These are phyloP conservation scores for Oryza meridionalis DNA, from an alignment of 176 grass and related monocot species.

Conservation along the genomic window DNA sequence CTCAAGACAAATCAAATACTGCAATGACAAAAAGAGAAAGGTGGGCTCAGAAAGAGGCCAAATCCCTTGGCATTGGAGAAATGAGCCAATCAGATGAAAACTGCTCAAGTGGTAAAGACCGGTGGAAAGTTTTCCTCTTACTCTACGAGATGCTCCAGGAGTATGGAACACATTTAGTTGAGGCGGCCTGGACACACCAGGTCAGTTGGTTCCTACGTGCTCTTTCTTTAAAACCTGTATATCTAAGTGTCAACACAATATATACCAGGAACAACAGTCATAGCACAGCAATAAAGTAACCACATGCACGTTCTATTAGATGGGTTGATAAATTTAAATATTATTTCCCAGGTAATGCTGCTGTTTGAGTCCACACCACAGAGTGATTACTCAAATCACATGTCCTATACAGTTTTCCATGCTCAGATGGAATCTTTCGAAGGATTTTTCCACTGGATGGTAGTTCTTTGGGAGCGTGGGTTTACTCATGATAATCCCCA, in stretches of 20 bases:
- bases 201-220: constrained; percentile 51
- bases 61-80: constrained; percentile 72
- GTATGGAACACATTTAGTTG: constrained; percentile 93
- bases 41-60: constrained; percentile 82
- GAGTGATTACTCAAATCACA: constrained; percentile 44
- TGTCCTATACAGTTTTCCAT: constrained; percentile 45
- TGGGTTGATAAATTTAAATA: constrained; percentile 28
- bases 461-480: constrained; percentile 90
- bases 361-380: constrained; percentile 68
- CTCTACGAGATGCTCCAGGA: constrained; percentile 98
- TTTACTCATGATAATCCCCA: constrained; percentile 97
- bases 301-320: constrained; percentile 16
- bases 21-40: constrained; percentile 76
- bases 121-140: constrained; percentile 87
- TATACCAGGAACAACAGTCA: background rate
- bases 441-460: constrained; percentile 78
- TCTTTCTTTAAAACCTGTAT: constrained; percentile 12
- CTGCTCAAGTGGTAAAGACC: constrained; percentile 60
- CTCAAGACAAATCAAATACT: constrained; percentile 31
- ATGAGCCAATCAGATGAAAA: constrained; percentile 47
- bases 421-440: constrained; percentile 76
- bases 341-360: constrained; percentile 61
- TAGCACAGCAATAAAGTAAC: constrained; percentile 7
- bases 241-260: background rate
- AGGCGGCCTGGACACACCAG: constrained; percentile 94